Conservation (phyloP, 441 rosid genomes). For the Populus hybrid region DNA sequence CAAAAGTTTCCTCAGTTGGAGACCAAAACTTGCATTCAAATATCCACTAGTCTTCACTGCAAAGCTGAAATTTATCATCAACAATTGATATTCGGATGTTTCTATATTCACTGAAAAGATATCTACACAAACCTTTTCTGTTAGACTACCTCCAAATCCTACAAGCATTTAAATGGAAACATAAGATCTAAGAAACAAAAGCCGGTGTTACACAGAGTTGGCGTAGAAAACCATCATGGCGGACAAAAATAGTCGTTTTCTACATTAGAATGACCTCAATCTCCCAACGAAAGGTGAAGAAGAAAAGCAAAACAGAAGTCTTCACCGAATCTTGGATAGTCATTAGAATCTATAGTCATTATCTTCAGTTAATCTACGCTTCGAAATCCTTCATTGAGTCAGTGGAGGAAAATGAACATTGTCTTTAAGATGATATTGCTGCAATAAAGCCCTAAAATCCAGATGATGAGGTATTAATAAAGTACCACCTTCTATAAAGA, state of each 20-base stretch:
- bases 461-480: not conserved
- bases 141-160: not conserved
- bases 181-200: not conserved
- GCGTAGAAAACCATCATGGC: not conserved
- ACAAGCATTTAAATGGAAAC: not conserved
- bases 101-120: not conserved
- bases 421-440: constrained; percentile 34
- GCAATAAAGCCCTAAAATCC: constrained; percentile 22
- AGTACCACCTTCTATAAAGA: not conserved
- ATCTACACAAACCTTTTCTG: not conserved
- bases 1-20: not conserved
- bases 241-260: not conserved
- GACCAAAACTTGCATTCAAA: not conserved
- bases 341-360: constrained; percentile 11
- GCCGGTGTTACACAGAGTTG: not conserved
- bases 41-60: not conserved
- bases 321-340: constrained; percentile 1
- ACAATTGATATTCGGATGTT: not conserved
- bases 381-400: constrained; percentile 3
- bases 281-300: not conserved
- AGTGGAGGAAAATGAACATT: constrained; percentile 50
- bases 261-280: not conserved
- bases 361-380: not conserved
- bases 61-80: not conserved
- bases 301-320: not conserved